phyloP scores from a whole-genome alignment of 2,329 filamentous ascomycete species.

The Ophiostoma angusticollis region DNA sequence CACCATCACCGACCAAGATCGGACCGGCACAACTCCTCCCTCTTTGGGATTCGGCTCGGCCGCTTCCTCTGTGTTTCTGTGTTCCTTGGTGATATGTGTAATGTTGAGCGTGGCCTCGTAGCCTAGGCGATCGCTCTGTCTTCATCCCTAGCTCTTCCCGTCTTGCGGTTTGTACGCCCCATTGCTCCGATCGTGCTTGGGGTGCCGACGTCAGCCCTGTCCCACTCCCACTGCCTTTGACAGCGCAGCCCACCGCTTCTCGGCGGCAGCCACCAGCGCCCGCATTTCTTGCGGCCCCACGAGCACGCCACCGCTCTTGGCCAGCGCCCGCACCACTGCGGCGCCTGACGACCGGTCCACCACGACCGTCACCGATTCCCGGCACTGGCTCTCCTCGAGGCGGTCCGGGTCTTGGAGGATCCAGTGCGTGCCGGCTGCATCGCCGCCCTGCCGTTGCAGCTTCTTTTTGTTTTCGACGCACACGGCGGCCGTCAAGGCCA shows the following conservation, averaged over 20 bases:
- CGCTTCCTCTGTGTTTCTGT: no score
- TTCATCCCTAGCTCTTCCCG: no score
- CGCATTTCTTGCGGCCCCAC: constrained; percentile 52
- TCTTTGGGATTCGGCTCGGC: no score
- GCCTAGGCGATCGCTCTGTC: no score
- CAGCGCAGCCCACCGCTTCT: constrained; percentile 51
- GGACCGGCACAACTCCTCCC: no score
- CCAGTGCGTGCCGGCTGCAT: constrained; percentile 43
- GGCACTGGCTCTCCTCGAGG: constrained; percentile 75
- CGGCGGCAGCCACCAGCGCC: constrained; percentile 45
- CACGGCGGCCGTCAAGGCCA: constrained; percentile 66
- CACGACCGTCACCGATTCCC: constrained; percentile 71
- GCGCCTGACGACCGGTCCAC: constrained; percentile 49
- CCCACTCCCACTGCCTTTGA: constrained; percentile 25
- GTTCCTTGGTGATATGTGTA: no score
- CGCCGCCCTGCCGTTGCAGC: constrained; percentile 28
- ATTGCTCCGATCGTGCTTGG: no score
- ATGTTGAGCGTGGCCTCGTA: no score
- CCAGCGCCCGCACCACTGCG: constrained; percentile 54
- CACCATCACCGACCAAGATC: no score
- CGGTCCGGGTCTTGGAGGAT: constrained; percentile 78
- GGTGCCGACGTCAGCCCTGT: no score
- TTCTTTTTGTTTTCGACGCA: constrained; percentile 46
- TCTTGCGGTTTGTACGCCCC: no score
- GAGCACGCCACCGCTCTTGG: constrained; percentile 69